Percentiles rank a stretch among this genome's conserved stretches.
These are phyloP conservation scores for Hanseniaspora taiwanica DNA, from an alignment of 805 yeast species.

Conservation along the genomic window DNA sequence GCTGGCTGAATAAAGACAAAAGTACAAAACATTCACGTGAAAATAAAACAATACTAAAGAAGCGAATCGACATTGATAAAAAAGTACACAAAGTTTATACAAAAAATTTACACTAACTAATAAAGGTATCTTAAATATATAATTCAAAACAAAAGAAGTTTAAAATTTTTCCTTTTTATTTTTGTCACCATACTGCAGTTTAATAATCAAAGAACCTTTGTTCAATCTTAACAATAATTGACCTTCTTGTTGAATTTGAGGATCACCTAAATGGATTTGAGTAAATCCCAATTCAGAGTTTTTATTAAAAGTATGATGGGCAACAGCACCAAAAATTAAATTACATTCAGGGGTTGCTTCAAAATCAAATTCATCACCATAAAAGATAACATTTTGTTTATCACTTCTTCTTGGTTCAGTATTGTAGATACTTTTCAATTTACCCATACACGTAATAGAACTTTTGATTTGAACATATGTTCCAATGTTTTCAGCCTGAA, in stretches of 20 bases:
- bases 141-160: not conserved
- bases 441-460: slow-evolving; percentile 30
- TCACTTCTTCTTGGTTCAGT: slow-evolving; percentile 45
- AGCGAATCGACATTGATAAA: too few relatives aligned
- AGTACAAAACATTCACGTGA: too few relatives aligned
- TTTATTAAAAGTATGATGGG: slow-evolving; percentile 64
- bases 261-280: slow-evolving; percentile 36
- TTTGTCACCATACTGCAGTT: slow-evolving; percentile 13
- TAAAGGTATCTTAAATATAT: too few relatives aligned
- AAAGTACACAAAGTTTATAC: too few relatives aligned
- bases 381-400: slow-evolving; percentile 31
- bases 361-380: slow-evolving; percentile 58
- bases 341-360: slow-evolving; percentile 50
- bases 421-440: slow-evolving; percentile 44
- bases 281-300: slow-evolving; percentile 51
- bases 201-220: slow-evolving; percentile 19
- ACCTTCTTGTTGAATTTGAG: slow-evolving; percentile 20
- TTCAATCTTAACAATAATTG: slow-evolving; percentile 20
- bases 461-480: slow-evolving; percentile 40
- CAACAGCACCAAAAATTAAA: slow-evolving; percentile 45
- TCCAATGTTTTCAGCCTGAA: slow-evolving; percentile 33
- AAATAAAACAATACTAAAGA: too few relatives aligned
- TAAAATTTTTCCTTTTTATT: too few relatives aligned
- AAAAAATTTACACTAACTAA: too few relatives aligned
- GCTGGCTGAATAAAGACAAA: too few relatives aligned